Evolutionary conservation across 2,329 filamentous ascomycete species (phyloP), one percentile per base, ranked within the genome.

Genomic region (Boeremia exigua): DNA sequence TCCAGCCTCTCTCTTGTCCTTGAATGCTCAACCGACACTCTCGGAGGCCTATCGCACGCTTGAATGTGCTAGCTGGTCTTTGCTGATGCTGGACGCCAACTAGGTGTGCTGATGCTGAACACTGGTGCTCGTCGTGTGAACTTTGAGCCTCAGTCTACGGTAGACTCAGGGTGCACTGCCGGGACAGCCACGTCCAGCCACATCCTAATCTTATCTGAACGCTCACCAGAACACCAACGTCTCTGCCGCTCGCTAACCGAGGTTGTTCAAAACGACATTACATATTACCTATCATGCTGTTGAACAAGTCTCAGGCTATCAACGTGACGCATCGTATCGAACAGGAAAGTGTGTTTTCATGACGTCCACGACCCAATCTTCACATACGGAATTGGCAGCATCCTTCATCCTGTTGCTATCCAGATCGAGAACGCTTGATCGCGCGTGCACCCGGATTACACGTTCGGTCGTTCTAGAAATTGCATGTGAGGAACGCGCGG

Each of bases 351-450:
- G 17, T 17, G 14, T 33, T 3, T 39, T 44, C 47, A 48, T 56
- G 47, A 56, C 53, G 53, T 56, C 48, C 17, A 38, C 38, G 53
- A 56, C 32, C 47, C 47, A 56, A 38, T 28, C 14, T 43, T 7
- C 30, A 17, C 32, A 19, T 14, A 36, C 34, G 30, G 32, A 29
- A 47, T 42, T 19, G 36, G 36, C 43, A 47, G 36, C 50, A 36
- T 42, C 28, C 51, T 44, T 48, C 38, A 33, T 48, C 39, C 32
- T 44, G 36, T 47, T 17, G 36, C 40, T 34, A 23, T 49, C 40
- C 42, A 46, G 46, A 56, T 56, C 53, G 53, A 42, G 36, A 46
- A 50, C 53, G 46, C 40, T 23, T 49, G 52, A 55, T 55, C 52
- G 45, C 52, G 45, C 51, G n/a, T 36, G 34, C 40, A 45, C 34